A percentile compares a stretch with the other conserved stretches of the same genome.
phyloP scores from a whole-genome alignment of 164 flowering plant genomes.

The Paratinospora sagittata region DNA sequence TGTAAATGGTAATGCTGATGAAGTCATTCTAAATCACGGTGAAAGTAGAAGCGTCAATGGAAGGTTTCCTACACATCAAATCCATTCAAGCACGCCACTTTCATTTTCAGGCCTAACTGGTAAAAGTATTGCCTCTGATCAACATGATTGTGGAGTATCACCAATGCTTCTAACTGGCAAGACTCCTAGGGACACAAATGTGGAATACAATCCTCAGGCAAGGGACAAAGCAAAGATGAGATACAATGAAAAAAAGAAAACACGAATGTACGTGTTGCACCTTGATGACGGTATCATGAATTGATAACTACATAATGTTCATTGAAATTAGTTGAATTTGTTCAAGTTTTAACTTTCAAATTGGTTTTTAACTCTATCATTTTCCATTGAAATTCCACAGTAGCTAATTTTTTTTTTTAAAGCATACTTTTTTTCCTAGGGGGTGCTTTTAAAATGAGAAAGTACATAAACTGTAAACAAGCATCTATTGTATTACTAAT shows the following conservation, averaged over 20 bases:
- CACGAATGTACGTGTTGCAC: constrained; percentile 54
- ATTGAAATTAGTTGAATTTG: no score
- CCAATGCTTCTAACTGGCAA: constrained; percentile 59
- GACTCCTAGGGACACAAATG: constrained; percentile 64
- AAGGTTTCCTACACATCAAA: no score
- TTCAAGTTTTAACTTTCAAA: no score
- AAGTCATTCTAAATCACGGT: neutral
- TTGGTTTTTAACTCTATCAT: no score
- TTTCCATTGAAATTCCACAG: no score
- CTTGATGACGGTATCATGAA: neutral
- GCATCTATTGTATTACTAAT: no score
- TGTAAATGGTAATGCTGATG: neutral
- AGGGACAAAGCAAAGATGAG: constrained; percentile 74
- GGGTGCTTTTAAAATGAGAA: no score
- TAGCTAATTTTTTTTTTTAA: no score
- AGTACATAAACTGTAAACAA: no score
- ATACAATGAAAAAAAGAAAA: constrained; percentile 82
- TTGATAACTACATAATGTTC: no score
- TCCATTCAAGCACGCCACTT: constrained; percentile 46
- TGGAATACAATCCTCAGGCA: constrained; percentile 37
- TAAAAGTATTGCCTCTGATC: constrained; percentile 54
- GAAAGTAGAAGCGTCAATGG: no score
- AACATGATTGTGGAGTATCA: constrained; percentile 79
- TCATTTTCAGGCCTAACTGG: constrained; percentile 61
- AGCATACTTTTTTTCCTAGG: no score